phyloP scores from a whole-genome alignment of 2,329 filamentous ascomycete species.

The Clarireedia monteithiana region DNA sequence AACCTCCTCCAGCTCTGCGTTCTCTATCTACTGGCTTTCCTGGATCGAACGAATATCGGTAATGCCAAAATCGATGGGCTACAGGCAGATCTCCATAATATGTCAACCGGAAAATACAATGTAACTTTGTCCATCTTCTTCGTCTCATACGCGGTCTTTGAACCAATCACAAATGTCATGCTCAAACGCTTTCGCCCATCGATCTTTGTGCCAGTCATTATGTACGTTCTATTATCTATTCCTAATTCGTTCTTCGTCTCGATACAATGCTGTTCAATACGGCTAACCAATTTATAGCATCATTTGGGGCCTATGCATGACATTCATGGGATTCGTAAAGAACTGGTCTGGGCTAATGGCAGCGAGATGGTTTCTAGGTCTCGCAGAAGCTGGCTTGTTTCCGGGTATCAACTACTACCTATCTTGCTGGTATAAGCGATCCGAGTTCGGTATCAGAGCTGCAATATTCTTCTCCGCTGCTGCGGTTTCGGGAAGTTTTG shows the following conservation, averaged over 20 bases:
- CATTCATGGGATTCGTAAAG: slow-evolving; percentile 35
- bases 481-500: slow-evolving; percentile 70
- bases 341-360: slow-evolving; percentile 29
- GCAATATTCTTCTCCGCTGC: slow-evolving; percentile 81
- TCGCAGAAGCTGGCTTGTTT: slow-evolving; percentile 69
- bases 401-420: slow-evolving; percentile 75
- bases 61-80: slow-evolving; percentile 59
- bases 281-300: slow-evolving; percentile 34
- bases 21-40: slow-evolving; percentile 67
- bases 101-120: slow-evolving; percentile 63
- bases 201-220: slow-evolving; percentile 74
- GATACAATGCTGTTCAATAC: not conserved
- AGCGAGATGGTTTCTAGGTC: slow-evolving; percentile 52
- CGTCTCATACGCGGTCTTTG: slow-evolving; percentile 72
- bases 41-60: slow-evolving; percentile 74
- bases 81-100: slow-evolving; percentile 48
- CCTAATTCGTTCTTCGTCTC: not conserved
- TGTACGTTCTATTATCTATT: slow-evolving; percentile 46
- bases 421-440: slow-evolving; percentile 75
- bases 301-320: slow-evolving; percentile 61
- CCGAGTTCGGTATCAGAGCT: slow-evolving; percentile 71
- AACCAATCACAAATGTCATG: slow-evolving; percentile 67
- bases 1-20: slow-evolving; percentile 48
- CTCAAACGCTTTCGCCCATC: slow-evolving; percentile 67
- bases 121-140: slow-evolving; percentile 76